A percentile compares a stretch with the other conserved stretches of the same genome.
These are phyloP conservation scores for Phialophora tarda DNA, from an alignment of 2,329 filamentous ascomycete species.

Conservation along the genomic window DNA sequence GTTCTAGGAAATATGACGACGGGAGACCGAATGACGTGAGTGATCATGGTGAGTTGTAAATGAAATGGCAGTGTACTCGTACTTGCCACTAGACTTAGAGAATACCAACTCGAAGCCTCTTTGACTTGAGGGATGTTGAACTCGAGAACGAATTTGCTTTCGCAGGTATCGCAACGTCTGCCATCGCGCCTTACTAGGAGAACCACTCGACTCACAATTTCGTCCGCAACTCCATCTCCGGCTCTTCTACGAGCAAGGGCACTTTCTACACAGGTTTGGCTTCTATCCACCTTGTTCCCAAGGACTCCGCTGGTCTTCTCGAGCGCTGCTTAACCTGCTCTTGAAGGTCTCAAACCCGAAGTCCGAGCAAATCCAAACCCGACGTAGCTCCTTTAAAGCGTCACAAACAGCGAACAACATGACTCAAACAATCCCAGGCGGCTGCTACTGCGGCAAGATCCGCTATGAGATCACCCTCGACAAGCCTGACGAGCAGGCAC, in stretches of 20 bases:
- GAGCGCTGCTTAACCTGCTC: neutral
- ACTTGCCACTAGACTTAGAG: neutral
- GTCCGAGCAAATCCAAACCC: neutral
- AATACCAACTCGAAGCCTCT: neutral
- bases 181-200: conserved; percentile 1
- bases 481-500: conserved; percentile 56
- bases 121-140: neutral
- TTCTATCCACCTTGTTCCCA: neutral
- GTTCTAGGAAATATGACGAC: neutral
- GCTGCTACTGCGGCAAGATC: conserved; percentile 57
- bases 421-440: conserved; percentile 30
- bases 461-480: conserved; percentile 54
- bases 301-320: neutral
- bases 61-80: neutral
- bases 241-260: conserved; percentile 7
- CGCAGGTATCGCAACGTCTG: conserved; percentile 7
- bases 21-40: neutral
- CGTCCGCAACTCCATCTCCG: conserved; percentile 3
- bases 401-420: conserved; percentile 7
- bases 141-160: neutral
- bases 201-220: neutral
- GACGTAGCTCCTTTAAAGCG: neutral
- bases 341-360: neutral
- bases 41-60: neutral
- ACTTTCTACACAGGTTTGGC: conserved; percentile 3